Evolutionary conservation across 2,329 filamentous ascomycete genomes (phyloP).

Genomic region (Diaporthe aspalathi): DNA sequence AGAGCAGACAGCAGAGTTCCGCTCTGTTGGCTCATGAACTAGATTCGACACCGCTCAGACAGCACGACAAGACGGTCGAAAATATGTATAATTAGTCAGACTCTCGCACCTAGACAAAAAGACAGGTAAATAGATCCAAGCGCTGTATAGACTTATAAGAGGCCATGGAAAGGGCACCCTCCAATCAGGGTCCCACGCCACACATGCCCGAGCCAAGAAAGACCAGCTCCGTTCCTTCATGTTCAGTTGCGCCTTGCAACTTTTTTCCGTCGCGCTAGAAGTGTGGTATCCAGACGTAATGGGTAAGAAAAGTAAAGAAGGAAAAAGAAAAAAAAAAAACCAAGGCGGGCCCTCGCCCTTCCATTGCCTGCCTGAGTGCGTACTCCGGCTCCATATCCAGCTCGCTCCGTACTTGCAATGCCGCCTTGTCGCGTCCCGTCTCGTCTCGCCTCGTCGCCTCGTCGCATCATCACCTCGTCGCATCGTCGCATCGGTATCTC

Average conservation of each 20-base stretch:
- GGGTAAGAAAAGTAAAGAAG: slow-evolving; percentile 4
- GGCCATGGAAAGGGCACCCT: slow-evolving; percentile 1
- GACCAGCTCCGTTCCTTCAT: slow-evolving; percentile 20
- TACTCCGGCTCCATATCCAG: slow-evolving; percentile 4
- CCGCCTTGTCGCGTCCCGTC: background rate
- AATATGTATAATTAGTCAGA: slow-evolving; percentile 28
- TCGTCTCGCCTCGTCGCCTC: background rate
- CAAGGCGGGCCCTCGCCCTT: background rate
- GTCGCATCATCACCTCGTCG: slow-evolving; percentile 13
- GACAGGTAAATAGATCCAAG: slow-evolving; percentile 36
- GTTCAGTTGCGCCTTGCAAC: slow-evolving; percentile 32
- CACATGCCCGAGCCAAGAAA: slow-evolving; percentile 1
- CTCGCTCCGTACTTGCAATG: slow-evolving; percentile 22
- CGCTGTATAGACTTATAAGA: slow-evolving; percentile 45
- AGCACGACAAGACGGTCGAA: background rate
- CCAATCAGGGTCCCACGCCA: slow-evolving; percentile 16
- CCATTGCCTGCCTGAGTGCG: slow-evolving; percentile 3
- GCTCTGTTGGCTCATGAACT: background rate
- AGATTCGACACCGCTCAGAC: background rate
- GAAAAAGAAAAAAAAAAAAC: no score
- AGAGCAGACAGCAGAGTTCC: background rate
- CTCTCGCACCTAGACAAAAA: slow-evolving; percentile 38
- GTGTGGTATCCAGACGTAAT: slow-evolving; percentile 22
- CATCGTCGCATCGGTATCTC: background rate
- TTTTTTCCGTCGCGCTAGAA: background rate